phyloP scores from a whole-genome alignment of 2,329 filamentous ascomycete species.

The Cladophialophora bantiana region DNA sequence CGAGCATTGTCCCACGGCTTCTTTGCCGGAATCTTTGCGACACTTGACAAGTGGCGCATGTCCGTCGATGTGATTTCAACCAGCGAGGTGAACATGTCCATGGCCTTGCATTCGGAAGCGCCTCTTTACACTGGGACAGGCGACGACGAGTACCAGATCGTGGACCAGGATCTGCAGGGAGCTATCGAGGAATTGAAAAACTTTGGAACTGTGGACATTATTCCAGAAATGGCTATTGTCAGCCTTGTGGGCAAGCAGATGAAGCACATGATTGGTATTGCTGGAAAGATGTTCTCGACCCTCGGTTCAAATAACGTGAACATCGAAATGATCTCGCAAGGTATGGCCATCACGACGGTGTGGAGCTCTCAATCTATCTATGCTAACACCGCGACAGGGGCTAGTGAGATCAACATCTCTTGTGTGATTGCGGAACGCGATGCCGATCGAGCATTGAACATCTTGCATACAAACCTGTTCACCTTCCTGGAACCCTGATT shows the following conservation, averaged over 20 bases:
- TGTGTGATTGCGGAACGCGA: constrained; percentile 94
- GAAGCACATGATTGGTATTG: constrained; percentile 96
- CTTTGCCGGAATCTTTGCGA: constrained; percentile 90
- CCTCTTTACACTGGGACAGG: constrained; percentile 59
- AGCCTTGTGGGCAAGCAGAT: constrained; percentile 94
- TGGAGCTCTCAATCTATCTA: constrained; percentile 1
- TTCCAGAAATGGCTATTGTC: constrained; percentile 92
- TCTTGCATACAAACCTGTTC: constrained; percentile 95
- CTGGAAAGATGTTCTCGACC: constrained; percentile 92
- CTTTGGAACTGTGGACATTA: constrained; percentile 88
- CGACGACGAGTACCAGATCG: constrained; percentile 59
- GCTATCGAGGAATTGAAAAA: constrained; percentile 76
- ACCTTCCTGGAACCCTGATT: constrained; percentile 79
- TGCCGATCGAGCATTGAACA: constrained; percentile 91
- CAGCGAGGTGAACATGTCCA: constrained; percentile 94
- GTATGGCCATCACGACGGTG: constrained; percentile 57
- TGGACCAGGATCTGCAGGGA: constrained; percentile 67
- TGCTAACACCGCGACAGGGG: constrained; percentile 64
- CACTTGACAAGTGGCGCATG: constrained; percentile 83
- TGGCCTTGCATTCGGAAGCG: constrained; percentile 86
- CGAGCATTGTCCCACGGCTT: constrained; percentile 95
- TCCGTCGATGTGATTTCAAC: constrained; percentile 97
- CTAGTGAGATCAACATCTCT: constrained; percentile 98
- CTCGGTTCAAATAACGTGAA: constrained; percentile 93
- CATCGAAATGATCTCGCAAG: constrained; percentile 99